A percentile compares a stretch with the other conserved stretches of the same genome.
Conservation (phyloP, 768 basidiomycete genomes). For the Inosperma sp. region DNA sequence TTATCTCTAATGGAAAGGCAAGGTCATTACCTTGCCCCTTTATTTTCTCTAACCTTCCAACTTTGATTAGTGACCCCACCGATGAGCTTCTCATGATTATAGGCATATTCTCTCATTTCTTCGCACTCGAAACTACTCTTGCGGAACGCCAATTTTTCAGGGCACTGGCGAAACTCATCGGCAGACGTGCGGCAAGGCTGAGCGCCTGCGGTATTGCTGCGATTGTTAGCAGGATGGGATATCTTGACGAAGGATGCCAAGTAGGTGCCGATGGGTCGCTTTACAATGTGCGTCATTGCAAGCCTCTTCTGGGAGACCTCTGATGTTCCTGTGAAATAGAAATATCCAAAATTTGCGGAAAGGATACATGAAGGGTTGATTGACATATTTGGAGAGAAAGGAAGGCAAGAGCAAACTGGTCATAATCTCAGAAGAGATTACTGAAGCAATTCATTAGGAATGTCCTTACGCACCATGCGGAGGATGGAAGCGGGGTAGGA, state of each 20-base stretch:
- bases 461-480: conserved; percentile 78
- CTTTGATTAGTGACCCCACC: conserved; percentile 70
- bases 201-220: conserved; percentile 96
- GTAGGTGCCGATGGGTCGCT: conserved; percentile 94
- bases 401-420: conserved; percentile 56
- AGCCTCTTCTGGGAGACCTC: background rate
- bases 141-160: conserved; percentile 98
- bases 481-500: conserved; percentile 92
- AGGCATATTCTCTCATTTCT: conserved; percentile 97
- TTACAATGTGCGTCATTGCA: conserved; percentile 72
- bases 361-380: conserved; percentile 87
- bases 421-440: no score
- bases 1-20: conserved; percentile 95
- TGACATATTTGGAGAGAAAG: conserved; percentile 96
- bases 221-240: conserved; percentile 91
- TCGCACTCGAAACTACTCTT: conserved; percentile 91
- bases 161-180: conserved; percentile 84
- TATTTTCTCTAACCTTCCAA: background rate
- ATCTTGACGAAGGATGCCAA: conserved; percentile 83
- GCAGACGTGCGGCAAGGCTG: conserved; percentile 82
- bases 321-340: conserved; percentile 54
- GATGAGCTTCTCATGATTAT: conserved; percentile 96
- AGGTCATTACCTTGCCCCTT: conserved; percentile 4
- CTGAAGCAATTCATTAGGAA: no score
- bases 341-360: conserved; percentile 96